Evolutionary conservation across 345 rosid species (phyloP).

Genomic region (Gossypioides kirkii): DNA sequence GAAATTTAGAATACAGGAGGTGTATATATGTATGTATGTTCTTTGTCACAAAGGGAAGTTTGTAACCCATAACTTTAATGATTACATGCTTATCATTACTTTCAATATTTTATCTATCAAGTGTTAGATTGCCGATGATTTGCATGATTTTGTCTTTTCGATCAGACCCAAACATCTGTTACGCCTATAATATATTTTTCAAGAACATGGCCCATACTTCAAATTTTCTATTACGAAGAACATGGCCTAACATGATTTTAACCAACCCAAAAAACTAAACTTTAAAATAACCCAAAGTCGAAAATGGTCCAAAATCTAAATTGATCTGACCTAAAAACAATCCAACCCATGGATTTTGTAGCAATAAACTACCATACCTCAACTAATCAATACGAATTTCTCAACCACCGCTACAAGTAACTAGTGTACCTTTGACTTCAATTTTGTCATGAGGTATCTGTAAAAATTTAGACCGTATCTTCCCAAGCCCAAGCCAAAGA

Average conservation of each 20-base stretch:
- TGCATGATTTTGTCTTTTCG: neutral
- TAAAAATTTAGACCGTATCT: neutral
- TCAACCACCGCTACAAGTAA: neutral
- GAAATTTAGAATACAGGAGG: neutral
- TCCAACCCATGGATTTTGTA: no score
- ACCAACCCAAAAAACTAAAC: no score
- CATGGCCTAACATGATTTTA: no score
- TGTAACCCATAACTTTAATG: neutral
- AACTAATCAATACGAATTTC: neutral
- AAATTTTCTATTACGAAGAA: no score
- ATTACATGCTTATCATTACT: neutral
- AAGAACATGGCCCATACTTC: no score
- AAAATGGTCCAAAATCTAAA: no score
- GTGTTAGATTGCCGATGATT: neutral
- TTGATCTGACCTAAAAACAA: no score
- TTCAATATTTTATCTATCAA: neutral
- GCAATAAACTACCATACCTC: neutral
- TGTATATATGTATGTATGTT: neutral
- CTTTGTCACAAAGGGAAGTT: neutral
- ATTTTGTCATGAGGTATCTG: neutral
- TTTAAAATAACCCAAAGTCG: neutral
- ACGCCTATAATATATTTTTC: neutral
- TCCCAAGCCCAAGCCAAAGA: neutral
- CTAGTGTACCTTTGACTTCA: neutral
- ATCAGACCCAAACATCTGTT: neutral